Conservation (phyloP, 257 asterid genomes). For the Solanum ossicruentum region DNA sequence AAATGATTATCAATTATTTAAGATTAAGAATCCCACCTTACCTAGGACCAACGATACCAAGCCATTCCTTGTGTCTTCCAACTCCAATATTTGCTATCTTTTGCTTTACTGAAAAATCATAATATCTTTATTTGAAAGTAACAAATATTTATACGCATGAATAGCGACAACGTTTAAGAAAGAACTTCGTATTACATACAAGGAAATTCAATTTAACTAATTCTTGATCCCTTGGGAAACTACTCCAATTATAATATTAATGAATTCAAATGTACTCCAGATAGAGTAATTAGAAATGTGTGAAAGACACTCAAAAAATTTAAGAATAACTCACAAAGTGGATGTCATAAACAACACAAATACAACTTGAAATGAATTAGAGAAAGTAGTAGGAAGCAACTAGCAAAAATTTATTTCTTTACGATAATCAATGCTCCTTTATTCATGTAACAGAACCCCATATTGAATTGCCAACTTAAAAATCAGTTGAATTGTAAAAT, state of each 20-base stretch:
- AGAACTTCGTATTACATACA: background rate
- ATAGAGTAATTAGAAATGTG: background rate
- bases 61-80: background rate
- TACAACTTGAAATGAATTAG: background rate
- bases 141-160: too few species aligned
- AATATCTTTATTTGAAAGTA: background rate
- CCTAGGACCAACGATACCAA: background rate
- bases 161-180: too few species aligned
- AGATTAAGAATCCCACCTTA: background rate
- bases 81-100: background rate
- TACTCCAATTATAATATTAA: too few species aligned
- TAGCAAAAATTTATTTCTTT: background rate
- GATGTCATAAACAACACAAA: too few species aligned
- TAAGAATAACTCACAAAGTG: background rate
- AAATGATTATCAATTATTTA: background rate
- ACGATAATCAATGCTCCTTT: background rate
- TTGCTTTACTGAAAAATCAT: background rate
- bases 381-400: background rate
- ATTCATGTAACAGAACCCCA: background rate
- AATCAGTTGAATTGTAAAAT: background rate
- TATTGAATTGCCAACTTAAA: background rate
- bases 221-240: background rate
- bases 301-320: background rate
- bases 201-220: background rate
- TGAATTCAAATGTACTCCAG: background rate